Evolutionary conservation across 345 rosid genomes (phyloP).

Genomic region (Dimocarpus longan): DNA sequence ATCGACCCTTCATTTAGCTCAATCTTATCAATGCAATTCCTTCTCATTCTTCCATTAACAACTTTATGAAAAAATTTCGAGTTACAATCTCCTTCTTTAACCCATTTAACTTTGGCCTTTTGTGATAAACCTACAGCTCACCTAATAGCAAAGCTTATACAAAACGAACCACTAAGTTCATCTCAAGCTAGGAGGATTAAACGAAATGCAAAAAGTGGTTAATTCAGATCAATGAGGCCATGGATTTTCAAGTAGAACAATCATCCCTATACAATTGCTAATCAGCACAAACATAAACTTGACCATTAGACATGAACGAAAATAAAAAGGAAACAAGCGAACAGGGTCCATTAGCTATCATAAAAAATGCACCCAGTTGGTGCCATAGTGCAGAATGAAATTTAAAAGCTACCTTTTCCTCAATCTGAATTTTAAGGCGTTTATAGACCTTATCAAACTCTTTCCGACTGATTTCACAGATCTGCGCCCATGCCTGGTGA

Average conservation of each 20-base stretch:
- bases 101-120: no score
- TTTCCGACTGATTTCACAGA: conserved; percentile 73
- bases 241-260: background rate
- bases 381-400: background rate
- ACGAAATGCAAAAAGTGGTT: background rate
- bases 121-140: background rate
- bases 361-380: background rate
- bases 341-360: background rate
- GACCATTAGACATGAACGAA: background rate
- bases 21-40: no score
- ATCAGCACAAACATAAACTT: background rate
- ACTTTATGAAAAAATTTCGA: no score
- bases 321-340: background rate
- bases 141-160: background rate
- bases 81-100: no score
- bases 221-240: background rate
- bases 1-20: no score
- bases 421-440: conserved; percentile 75
- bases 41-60: no score
- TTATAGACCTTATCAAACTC: conserved; percentile 84
- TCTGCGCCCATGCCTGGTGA: conserved; percentile 79
- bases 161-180: background rate
- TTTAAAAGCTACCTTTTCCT: conserved; percentile 68
- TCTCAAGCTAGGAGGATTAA: background rate
- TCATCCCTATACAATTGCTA: background rate